Evolutionary conservation across 805 yeast genomes (phyloP).

Genomic region (Candida boidinii): DNA sequence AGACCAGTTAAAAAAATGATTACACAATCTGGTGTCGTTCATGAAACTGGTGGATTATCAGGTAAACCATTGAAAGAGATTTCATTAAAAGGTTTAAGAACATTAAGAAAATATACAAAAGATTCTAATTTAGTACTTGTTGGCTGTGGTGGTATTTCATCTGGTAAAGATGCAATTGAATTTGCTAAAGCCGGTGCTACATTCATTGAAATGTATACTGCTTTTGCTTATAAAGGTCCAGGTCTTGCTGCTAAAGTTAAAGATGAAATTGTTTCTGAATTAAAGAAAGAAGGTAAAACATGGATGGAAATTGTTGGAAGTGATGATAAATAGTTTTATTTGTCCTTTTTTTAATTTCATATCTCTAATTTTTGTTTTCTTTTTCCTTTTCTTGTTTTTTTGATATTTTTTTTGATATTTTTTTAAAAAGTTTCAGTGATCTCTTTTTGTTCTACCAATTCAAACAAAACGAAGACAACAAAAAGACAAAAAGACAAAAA

Average conservation of each 20-base stretch:
- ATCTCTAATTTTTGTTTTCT: too few species aligned
- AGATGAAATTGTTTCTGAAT: conserved; percentile 48
- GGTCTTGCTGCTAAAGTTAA: conserved; percentile 62
- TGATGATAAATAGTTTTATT: conserved; percentile 31
- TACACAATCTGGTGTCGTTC: conserved; percentile 35
- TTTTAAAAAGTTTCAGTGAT: too few species aligned
- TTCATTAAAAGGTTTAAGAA: conserved; percentile 60
- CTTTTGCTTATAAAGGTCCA: conserved; percentile 90
- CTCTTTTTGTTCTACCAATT: too few species aligned
- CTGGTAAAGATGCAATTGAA: conserved; percentile 83
- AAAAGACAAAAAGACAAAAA: too few species aligned
- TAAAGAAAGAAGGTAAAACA: conserved; percentile 66
- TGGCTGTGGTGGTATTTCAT: conserved; percentile 93
- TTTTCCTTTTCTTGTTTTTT: background rate
- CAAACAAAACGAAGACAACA: too few species aligned
- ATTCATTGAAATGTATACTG: conserved; percentile 80
- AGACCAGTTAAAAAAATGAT: conserved; percentile 55
- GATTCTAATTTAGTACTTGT: conserved; percentile 65
- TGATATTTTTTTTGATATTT: too few species aligned
- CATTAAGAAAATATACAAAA: conserved; percentile 69
- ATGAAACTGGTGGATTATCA: conserved; percentile 80
- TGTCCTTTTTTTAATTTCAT: too few species aligned
- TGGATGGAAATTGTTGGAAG: conserved; percentile 77
- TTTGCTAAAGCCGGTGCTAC: conserved; percentile 92
- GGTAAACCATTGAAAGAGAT: conserved; percentile 87